Evolutionary conservation across 352 stramenopile species (phyloP), one percentile per base, ranked within the genome.

Genomic region (Pythium aquatile): DNA sequence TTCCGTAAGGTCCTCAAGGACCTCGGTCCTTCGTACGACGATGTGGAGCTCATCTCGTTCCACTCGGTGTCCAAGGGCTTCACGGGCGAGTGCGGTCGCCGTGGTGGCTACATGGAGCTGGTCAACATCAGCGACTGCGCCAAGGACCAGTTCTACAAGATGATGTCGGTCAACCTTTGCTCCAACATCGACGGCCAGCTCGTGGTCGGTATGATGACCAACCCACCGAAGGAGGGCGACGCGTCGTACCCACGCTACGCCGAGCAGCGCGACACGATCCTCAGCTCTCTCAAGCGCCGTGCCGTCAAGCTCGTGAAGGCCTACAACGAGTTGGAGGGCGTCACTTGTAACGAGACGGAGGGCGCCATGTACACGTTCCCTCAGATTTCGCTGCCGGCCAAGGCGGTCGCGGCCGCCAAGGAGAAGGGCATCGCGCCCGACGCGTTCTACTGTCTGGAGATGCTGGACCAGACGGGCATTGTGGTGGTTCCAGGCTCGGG

Each of bases 351-450:
- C 63, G 89, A 96, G 63, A 94, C 96, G 3, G 93, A 99, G 71
- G 98, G 98, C 52, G 93, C 98, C 5, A 98, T 99, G 93, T 99
- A 99, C 83, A 98, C 96, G 58, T 99, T 99, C 82, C 97, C 97
- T 13, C 83, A 82, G 51, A 88, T 99, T 57, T 85, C 89, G 47
- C 81, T 99, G 49, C 92, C 97, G 16, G 11, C 74, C 35, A 94
- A 92, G 69, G 90, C 87, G 1, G 83, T 98, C 39, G 86, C 87
- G 32, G 88, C 78, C 16, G 95, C 95, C 2, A 73, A 88, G 58
- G 62, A 80, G 33, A 69, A 72, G 6, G 92, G 88, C 8, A 69
- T 96, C 30, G 84, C 90, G 20, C 88, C 97, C 5, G 98, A 99
- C 71, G 96, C 92, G 20, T 92, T 98, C 65, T 99, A 99, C 85